These are phyloP conservation scores for Gigaspora rosea DNA, from an alignment of 192 early-diverging fungal species.

Conservation along the genomic window DNA sequence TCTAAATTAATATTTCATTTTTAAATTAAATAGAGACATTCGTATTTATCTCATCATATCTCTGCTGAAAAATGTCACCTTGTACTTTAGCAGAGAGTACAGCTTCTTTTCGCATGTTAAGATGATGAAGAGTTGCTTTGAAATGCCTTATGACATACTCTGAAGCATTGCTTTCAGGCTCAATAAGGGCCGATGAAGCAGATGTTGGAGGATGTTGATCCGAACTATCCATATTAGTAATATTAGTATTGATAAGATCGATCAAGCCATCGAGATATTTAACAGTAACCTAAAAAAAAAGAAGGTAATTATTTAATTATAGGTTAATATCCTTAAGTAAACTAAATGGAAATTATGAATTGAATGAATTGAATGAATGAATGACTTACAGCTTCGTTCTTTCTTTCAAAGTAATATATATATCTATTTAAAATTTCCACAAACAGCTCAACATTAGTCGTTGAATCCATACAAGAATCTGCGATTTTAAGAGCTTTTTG, in stretches of 20 bases:
- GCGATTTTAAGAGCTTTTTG: slow-evolving; percentile 96
- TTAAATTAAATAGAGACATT: no score
- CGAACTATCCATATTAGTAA: slow-evolving; percentile 72
- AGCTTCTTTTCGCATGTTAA: slow-evolving; percentile 52
- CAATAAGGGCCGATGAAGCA: slow-evolving; percentile 64
- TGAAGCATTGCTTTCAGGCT: slow-evolving; percentile 60
- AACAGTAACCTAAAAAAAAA: slow-evolving; percentile 70
- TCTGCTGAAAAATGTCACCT: background rate
- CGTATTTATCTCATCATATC: slow-evolving; percentile 31
- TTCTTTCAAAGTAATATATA: slow-evolving; percentile 92
- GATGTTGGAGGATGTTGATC: slow-evolving; percentile 63
- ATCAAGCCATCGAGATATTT: slow-evolving; percentile 95
- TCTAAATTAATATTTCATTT: no score
- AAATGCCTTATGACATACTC: slow-evolving; percentile 74
- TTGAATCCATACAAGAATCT: slow-evolving; percentile 88
- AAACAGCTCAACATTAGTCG: slow-evolving; percentile 89
- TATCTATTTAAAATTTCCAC: slow-evolving; percentile 97
- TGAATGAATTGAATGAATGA: background rate
- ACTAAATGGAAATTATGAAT: no score
- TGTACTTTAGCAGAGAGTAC: slow-evolving; percentile 28
- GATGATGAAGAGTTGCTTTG: slow-evolving; percentile 65
- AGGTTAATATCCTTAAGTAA: no score
- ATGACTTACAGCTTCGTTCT: slow-evolving; percentile 78
- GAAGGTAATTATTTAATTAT: background rate
- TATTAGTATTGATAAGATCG: slow-evolving; percentile 89